phyloP scores from a whole-genome alignment of 768 basidiomycete species.

The Galerina marginata region DNA sequence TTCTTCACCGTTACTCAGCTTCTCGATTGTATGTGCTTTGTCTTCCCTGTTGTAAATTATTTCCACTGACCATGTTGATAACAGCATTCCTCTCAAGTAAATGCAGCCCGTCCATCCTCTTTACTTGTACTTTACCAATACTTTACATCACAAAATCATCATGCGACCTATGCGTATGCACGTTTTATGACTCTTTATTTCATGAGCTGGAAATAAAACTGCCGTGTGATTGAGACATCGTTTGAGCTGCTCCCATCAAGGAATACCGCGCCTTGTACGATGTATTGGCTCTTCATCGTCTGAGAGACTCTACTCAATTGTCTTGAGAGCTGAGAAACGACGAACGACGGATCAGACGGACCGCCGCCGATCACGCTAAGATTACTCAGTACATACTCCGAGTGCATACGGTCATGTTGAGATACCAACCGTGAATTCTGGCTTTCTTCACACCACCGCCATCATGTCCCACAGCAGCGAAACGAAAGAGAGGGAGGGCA shows the following conservation, averaged over 20 bases:
- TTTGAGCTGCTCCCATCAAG: not conserved
- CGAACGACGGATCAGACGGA: conserved; percentile 5
- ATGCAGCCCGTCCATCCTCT: conserved; percentile 21
- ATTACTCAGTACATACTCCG: not conserved
- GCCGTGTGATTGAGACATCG: conserved; percentile 2
- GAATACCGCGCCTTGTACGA: no score
- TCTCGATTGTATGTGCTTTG: conserved; percentile 72
- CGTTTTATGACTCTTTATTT: conserved; percentile 42
- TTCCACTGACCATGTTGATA: conserved; percentile 24
- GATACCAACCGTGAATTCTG: not conserved
- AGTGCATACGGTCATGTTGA: not conserved
- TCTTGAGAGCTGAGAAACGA: no score
- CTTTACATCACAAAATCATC: conserved; percentile 31
- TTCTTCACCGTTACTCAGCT: conserved; percentile 42
- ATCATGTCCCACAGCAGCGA: conserved; percentile 11
- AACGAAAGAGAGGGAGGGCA: conserved; percentile 53
- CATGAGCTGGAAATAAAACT: conserved; percentile 25
- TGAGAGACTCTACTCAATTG: no score
- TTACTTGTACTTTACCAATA: conserved; percentile 27
- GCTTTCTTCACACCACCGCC: not conserved
- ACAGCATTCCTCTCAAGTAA: conserved; percentile 96
- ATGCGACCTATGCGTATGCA: conserved; percentile 32
- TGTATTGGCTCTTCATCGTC: no score
- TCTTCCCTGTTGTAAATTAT: not conserved
- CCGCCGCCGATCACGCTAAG: conserved; percentile 6